Base-by-base conservation (phyloP, 2,329 filamentous ascomycete species). In the Penicillium sp. region DNA sequence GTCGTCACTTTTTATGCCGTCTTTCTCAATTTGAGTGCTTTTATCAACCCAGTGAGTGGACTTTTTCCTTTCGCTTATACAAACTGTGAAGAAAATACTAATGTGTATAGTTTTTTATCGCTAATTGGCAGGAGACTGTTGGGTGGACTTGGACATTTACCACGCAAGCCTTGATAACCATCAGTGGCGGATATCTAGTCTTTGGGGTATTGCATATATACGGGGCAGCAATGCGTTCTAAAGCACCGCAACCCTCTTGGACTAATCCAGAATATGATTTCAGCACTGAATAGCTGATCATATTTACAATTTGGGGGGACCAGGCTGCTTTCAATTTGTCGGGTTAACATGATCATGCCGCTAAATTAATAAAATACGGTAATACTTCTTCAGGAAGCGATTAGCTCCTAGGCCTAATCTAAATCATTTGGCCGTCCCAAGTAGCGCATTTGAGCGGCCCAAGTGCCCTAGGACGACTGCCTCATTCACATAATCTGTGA, bases 1-100 rank as follows among this genome's bases (percentile, higher is more conserved):
- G 71, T 80, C 30, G 74, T 83, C 26, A 80, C 77, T 7, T 84
- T 83, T 60, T 83, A 82, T 60, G 72, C 77, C 7, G 79, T 83
- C 3, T 70, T 81, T 37, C 71, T 83, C 32, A 83, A 82, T 57
- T 59, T 81, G 41, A 75, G 75, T 33, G 76, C 76, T 2, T 81
- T 81, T 54, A 67, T 72, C 20, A 70, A 75, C 52, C 75, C 75
- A 7, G 71, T 75, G 60, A 50, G 63, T 59, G 6, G 7, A 5
- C 29, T 12, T 10, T 10, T n/a, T 32, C 29, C 24, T n/a, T 9
- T 34, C 29, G 21, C 33, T 41, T 26, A 10, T 12, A 24, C 10
- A 13, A 46, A 10, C 3, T 12, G 29, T 34, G 42, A 17, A 9
- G 10, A 18, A 21, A 4, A 21, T 20, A 21, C 33, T 39, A 37